Conservation (phyloP, 371 early-diverging fungal species). For the Mortierella sp. region DNA sequence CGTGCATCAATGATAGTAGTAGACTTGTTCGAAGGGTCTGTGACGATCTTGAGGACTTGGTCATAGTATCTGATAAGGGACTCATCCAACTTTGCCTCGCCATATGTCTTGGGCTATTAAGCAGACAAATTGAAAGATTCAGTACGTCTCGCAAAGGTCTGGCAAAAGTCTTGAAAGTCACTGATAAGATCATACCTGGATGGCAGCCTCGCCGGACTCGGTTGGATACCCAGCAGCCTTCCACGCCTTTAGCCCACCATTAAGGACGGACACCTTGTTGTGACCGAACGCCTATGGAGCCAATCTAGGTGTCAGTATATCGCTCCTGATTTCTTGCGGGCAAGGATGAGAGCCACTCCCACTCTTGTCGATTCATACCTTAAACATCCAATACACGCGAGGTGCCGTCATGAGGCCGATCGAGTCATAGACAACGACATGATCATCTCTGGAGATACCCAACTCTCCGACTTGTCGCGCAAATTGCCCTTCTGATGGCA, state of each 20-base stretch:
- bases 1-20: constrained; percentile 86
- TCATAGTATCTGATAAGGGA: constrained; percentile 67
- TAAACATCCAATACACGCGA: constrained; percentile 87
- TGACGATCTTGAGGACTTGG: constrained; percentile 62
- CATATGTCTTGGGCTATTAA: constrained; percentile 59
- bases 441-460: constrained; percentile 76
- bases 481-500: constrained; percentile 73
- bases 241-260: constrained; percentile 92
- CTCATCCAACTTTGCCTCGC: constrained; percentile 54
- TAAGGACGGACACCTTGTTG: constrained; percentile 81
- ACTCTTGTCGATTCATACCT: constrained; percentile 54
- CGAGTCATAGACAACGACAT: constrained; percentile 83
- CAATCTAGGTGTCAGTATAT: not conserved
- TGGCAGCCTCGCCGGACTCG: constrained; percentile 55
- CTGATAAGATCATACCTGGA: constrained; percentile 21
- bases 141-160: not conserved
- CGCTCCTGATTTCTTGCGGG: not conserved
- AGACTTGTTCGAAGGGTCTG: constrained; percentile 37
- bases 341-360: not conserved
- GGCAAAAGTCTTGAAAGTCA: not conserved
- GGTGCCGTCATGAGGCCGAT: constrained; percentile 75
- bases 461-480: constrained; percentile 70
- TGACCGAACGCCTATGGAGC: constrained; percentile 79
- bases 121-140: not conserved
- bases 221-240: constrained; percentile 61